These are phyloP conservation scores for Termitomyces titanicus DNA, from an alignment of 768 basidiomycete species.

Conservation along the genomic window DNA sequence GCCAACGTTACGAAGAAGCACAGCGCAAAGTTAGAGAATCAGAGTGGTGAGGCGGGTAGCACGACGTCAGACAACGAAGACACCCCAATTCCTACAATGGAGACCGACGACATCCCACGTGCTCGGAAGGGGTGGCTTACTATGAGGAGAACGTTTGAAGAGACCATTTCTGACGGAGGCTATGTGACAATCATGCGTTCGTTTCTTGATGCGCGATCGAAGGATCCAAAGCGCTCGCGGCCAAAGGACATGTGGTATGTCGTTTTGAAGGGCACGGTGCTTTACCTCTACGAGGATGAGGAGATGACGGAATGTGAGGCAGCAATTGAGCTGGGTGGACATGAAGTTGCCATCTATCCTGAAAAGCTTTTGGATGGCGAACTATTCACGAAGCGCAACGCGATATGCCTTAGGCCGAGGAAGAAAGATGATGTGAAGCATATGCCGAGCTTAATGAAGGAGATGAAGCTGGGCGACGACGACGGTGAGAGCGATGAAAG, in stretches of 20 bases:
- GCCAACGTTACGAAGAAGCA: constrained; percentile 39
- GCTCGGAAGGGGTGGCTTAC: constrained; percentile 82
- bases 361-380: constrained; percentile 81
- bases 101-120: constrained; percentile 55
- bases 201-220: constrained; percentile 77
- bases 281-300: constrained; percentile 95
- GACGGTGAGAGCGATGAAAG: constrained; percentile 28
- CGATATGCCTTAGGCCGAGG: constrained; percentile 72
- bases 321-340: constrained; percentile 80
- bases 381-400: constrained; percentile 86
- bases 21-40: constrained; percentile 27
- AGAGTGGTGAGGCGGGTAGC: constrained; percentile 25
- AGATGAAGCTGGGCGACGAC: constrained; percentile 40
- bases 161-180: constrained; percentile 54
- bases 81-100: constrained; percentile 19
- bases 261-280: constrained; percentile 84
- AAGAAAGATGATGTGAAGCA: constrained; percentile 24
- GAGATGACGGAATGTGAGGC: constrained; percentile 86
- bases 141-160: constrained; percentile 76
- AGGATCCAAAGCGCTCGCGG: constrained; percentile 77
- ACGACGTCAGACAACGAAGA: constrained; percentile 22
- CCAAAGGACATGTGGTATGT: constrained; percentile 94
- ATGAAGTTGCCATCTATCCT: constrained; percentile 74
- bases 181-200: constrained; percentile 80
- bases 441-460: constrained; percentile 50